Evolutionary conservation across 2,329 filamentous ascomycete species (phyloP).

Genomic region (Diplodia sapinea): DNA sequence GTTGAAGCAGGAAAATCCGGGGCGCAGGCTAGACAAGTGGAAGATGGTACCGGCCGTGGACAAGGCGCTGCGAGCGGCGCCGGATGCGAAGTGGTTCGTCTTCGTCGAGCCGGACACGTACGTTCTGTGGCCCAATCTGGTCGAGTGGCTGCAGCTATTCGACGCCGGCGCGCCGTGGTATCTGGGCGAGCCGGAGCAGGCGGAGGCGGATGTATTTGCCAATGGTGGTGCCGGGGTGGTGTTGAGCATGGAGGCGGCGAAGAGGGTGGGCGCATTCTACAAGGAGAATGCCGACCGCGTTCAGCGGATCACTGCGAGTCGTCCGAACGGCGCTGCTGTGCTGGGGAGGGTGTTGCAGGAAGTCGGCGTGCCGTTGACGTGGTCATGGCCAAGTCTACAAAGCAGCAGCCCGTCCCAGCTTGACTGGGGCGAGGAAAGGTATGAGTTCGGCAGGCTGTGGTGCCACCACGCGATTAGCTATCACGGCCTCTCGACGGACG

Average conservation of each 20-base stretch:
- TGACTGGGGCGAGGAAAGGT: constrained; percentile 25
- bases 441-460: constrained; percentile 48
- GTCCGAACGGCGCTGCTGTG: constrained; percentile 60
- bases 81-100: constrained; percentile 62
- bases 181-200: constrained; percentile 61
- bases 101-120: constrained; percentile 67
- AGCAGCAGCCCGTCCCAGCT: constrained; percentile 52
- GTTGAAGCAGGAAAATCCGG: constrained; percentile 27
- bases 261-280: constrained; percentile 52
- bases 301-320: constrained; percentile 53
- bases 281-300: constrained; percentile 49
- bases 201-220: constrained; percentile 57
- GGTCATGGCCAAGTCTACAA: constrained; percentile 57
- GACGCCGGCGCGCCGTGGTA: constrained; percentile 58
- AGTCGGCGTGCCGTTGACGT: constrained; percentile 53
- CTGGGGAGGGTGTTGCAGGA: constrained; percentile 56
- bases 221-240: constrained; percentile 62
- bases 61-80: constrained; percentile 45
- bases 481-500: constrained; percentile 54
- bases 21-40: constrained; percentile 47
- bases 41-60: constrained; percentile 48
- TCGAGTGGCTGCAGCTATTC: constrained; percentile 59
- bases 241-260: constrained; percentile 58
- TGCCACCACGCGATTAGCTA: constrained; percentile 58
- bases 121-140: constrained; percentile 59